Evolutionary conservation across 108 stramenopile genomes (phyloP), one percentile per base, ranked within the genome.

Genomic region (Nitzschia palea): DNA sequence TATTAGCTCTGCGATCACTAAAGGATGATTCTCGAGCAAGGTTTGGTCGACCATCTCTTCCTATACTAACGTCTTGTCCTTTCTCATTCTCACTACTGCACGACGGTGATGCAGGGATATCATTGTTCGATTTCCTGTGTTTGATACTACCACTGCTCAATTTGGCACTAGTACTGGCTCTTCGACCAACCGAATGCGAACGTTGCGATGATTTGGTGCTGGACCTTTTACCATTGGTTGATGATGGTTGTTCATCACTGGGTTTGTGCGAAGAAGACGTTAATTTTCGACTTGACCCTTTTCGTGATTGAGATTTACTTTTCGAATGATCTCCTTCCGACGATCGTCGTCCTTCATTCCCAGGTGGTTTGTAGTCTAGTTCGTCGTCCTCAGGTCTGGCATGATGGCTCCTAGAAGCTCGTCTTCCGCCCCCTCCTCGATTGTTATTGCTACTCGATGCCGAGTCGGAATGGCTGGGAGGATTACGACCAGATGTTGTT

Each of bases 1-100:
- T 28, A 12, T 27, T 23, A 15, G 54, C 26, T 20, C 54, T 28
- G 15, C 57, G 33, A n/a, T 59, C 57, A 37, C 57, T 59, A 37
- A 59, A 59, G 35, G 57, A 59, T 22, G 9, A 3, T n/a, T 20
- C 57, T 20, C 57, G 57, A 18, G 57, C n/a, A 6, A 59, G 28
- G 15, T 14, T 37, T n/a, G 57, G 35, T 5, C 57, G 57, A 5
- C 35, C 14, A 48, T 48, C 37, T 40, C 14, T 14, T 40, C 14
- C 14, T 40, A n/a, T n/a, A n/a, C n/a, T n/a, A n/a, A n/a, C n/a
- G n/a, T 40, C 37, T 40, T 40, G 10, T 40, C 37, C 10, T 40
- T 8, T 8, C 37, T 40, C 14, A 10, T 8, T 8, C 14, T 40
- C 37, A 10, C 14, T 14, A 10, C 37, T 40, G 8, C 10, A 14